Evolutionary conservation across 1,284 basidiomycete genomes (phyloP).

Genomic region (Melampsora abietis-canadensis): DNA sequence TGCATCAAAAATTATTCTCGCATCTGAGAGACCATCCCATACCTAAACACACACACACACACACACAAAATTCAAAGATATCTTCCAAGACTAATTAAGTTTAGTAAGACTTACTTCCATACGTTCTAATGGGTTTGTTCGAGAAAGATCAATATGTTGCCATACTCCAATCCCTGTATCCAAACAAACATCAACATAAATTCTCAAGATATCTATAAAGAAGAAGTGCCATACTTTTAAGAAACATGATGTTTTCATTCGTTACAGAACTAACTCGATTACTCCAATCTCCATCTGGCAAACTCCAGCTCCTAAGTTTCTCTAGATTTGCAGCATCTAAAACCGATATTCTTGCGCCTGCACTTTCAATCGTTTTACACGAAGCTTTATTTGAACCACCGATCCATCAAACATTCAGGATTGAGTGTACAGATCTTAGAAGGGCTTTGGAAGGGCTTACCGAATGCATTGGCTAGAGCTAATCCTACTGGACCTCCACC

Average conservation of each 20-base stretch:
- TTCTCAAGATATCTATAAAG: background rate
- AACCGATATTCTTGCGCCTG: constrained; percentile 59
- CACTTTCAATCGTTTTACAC: constrained; percentile 6
- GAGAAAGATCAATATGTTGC: constrained; percentile 67
- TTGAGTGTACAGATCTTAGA: constrained; percentile 9
- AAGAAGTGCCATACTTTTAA: constrained; percentile 61
- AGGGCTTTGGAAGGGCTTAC: constrained; percentile 52
- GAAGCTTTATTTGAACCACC: constrained; percentile 23
- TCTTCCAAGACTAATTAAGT: too few relatives aligned
- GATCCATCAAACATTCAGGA: constrained; percentile 1
- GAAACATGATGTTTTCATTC: constrained; percentile 71
- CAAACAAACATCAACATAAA: background rate
- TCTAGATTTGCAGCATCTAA: constrained; percentile 75
- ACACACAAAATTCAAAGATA: too few relatives aligned
- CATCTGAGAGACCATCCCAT: constrained; percentile 81
- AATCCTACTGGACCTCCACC: constrained; percentile 91
- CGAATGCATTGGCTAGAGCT: constrained; percentile 78
- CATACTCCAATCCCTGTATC: constrained; percentile 75
- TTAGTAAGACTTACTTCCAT: constrained; percentile 72
- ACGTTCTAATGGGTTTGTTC: constrained; percentile 71
- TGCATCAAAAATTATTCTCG: constrained; percentile 69
- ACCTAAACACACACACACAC: too few relatives aligned
- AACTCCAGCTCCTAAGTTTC: constrained; percentile 67
- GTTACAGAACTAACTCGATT: constrained; percentile 88
- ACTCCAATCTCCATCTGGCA: constrained; percentile 64